These are phyloP conservation scores for Eryngium alpinum DNA, from an alignment of 140 eudicot species.

Conservation along the genomic window DNA sequence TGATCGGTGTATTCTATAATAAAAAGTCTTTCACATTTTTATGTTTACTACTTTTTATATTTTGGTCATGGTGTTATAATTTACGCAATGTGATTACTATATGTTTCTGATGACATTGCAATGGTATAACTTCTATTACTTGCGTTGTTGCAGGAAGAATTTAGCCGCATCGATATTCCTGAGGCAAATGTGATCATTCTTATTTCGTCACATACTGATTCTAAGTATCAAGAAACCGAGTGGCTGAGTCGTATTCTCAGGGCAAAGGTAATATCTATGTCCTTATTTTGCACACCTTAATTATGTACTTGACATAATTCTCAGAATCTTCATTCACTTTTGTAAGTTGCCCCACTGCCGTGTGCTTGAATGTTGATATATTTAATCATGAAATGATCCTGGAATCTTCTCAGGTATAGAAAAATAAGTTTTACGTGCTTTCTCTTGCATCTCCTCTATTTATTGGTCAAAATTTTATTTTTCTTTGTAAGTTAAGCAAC, in stretches of 20 bases:
- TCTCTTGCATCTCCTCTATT: too few species aligned
- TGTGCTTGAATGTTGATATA: too few species aligned
- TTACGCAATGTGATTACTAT: neutral
- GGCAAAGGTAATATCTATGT: constrained; percentile 60
- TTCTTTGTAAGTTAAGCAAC: too few species aligned
- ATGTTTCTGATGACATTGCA: too few species aligned
- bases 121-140: constrained; percentile 18
- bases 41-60: neutral
- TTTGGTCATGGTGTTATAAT: too few species aligned
- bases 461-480: too few species aligned
- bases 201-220: constrained; percentile 97
- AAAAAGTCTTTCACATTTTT: neutral
- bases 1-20: too few species aligned
- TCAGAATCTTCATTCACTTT: neutral
- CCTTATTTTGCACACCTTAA: neutral
- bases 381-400: too few species aligned
- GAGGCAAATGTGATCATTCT: constrained; percentile 98
- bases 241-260: constrained; percentile 99
- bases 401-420: too few species aligned
- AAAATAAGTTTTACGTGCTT: too few species aligned
- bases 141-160: constrained; percentile 62
- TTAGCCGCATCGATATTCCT: constrained; percentile 92
- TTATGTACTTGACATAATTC: neutral
- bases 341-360: too few species aligned
- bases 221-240: constrained; percentile 99